Conservation (phyloP, 805 yeast genomes). For the Deakozyma indianensis region DNA sequence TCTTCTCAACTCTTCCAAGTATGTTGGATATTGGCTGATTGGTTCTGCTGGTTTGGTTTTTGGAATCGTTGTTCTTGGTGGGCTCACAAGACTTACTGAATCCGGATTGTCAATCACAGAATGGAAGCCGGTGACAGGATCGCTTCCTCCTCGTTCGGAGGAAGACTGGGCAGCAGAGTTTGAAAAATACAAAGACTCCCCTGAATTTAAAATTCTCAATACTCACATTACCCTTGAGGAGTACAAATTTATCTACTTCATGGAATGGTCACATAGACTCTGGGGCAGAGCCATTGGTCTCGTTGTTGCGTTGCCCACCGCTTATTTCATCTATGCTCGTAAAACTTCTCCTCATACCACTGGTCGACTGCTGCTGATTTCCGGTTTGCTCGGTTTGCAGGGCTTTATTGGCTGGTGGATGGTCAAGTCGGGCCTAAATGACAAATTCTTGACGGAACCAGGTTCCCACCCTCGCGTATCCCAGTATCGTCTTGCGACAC, state of each 20-base stretch:
- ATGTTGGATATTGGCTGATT: conserved; percentile 76
- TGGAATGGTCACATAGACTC: conserved; percentile 96
- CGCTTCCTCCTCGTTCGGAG: conserved; percentile 74
- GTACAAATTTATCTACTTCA: conserved; percentile 82
- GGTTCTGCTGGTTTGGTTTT: conserved; percentile 82
- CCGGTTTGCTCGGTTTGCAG: conserved; percentile 75
- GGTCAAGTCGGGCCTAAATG: conserved; percentile 90
- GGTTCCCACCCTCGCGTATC: conserved; percentile 95
- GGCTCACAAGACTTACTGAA: conserved; percentile 87
- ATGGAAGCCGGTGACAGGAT: conserved; percentile 96
- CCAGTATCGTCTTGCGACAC: conserved; percentile 87
- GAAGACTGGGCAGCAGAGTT: conserved; percentile 81
- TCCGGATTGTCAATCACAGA: conserved; percentile 94
- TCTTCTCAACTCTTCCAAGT: conserved; percentile 31
- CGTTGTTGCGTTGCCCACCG: conserved; percentile 70
- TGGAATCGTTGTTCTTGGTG: conserved; percentile 94
- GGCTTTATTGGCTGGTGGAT: conserved; percentile 99
- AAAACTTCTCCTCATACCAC: conserved; percentile 57
- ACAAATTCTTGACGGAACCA: conserved; percentile 53
- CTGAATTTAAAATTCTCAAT: conserved; percentile 82
- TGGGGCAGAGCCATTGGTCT: conserved; percentile 87
- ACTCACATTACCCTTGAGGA: conserved; percentile 83
- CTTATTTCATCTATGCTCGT: conserved; percentile 57
- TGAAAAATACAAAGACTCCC: conserved; percentile 64
- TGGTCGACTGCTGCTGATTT: conserved; percentile 51